Evolutionary conservation across 495 filamentous ascomycete genomes (phyloP).

Genomic region (Schizothecium vesticola): DNA sequence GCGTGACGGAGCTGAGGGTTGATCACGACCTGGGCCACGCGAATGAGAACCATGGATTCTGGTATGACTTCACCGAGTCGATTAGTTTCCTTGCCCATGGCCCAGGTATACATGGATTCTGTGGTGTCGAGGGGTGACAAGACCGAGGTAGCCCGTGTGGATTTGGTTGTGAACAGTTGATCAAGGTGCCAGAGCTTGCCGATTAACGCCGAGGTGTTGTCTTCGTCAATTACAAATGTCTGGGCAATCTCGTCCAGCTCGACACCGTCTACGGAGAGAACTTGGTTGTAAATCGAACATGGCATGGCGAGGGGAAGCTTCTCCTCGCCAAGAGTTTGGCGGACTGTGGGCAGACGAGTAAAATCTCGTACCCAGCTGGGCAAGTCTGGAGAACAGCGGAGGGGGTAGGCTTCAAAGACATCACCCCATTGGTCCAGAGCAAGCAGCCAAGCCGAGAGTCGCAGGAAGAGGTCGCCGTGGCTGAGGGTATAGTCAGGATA

Average conservation of each 20-base stretch:
- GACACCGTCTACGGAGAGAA: neutral
- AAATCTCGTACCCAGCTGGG: neutral
- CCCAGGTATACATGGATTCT: too few species aligned
- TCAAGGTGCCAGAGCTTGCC: neutral
- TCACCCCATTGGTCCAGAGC: neutral
- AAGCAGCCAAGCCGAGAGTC: neutral
- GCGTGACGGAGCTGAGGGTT: too few species aligned
- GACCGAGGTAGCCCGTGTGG: too few species aligned
- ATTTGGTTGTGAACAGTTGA: neutral
- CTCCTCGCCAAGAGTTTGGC: neutral
- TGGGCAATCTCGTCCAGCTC: neutral
- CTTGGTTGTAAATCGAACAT: neutral
- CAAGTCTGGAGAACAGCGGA: neutral
- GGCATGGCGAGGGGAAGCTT: neutral
- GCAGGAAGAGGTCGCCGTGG: neutral
- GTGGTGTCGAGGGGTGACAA: too few species aligned
- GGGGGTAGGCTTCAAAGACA: neutral
- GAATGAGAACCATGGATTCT: too few species aligned
- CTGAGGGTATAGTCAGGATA: neutral
- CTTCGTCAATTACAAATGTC: neutral
- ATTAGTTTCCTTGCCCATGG: too few species aligned
- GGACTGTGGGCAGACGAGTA: neutral
- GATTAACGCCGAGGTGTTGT: neutral
- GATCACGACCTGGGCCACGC: too few species aligned
- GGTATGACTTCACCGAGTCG: too few species aligned